These are phyloP conservation scores for Lactarius deliciosus DNA, from an alignment of 768 basidiomycete species.

Conservation along the genomic window DNA sequence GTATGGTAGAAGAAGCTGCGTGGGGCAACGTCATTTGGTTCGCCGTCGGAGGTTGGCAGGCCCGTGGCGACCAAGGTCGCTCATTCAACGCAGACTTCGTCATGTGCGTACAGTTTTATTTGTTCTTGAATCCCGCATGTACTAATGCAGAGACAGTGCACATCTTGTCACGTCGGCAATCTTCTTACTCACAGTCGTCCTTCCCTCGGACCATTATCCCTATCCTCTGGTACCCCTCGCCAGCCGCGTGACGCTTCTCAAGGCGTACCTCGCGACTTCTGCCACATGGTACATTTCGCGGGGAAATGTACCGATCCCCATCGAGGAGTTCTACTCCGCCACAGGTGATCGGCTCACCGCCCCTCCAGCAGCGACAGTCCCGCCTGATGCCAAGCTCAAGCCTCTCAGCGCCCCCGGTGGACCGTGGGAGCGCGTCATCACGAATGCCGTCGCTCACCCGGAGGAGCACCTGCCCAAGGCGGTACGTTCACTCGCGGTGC, in stretches of 20 bases:
- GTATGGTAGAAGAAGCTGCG: slow-evolving; percentile 61
- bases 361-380: slow-evolving; percentile 32
- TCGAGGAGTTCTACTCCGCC: slow-evolving; percentile 48
- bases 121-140: slow-evolving; percentile 16
- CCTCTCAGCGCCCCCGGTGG: slow-evolving; percentile 20
- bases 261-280: slow-evolving; percentile 51
- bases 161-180: slow-evolving; percentile 65
- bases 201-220: slow-evolving; percentile 33
- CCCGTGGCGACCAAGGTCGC: slow-evolving; percentile 30
- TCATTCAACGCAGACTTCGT: slow-evolving; percentile 60
- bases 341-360: slow-evolving; percentile 27
- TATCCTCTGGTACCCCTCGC: slow-evolving; percentile 35
- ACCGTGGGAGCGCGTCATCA: slow-evolving; percentile 58
- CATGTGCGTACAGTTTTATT: slow-evolving; percentile 43
- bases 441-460: slow-evolving; percentile 53
- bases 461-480: slow-evolving; percentile 57
- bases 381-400: slow-evolving; percentile 23
- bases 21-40: slow-evolving; percentile 60
- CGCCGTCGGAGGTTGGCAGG: slow-evolving; percentile 53
- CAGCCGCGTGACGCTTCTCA: slow-evolving; percentile 55
- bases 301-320: slow-evolving; percentile 51
- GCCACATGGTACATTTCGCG: slow-evolving; percentile 58
- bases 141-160: slow-evolving; percentile 43
- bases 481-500: slow-evolving; percentile 52
- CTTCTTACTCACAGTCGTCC: slow-evolving; percentile 54